Evolutionary conservation across 139 green algal species (phyloP).

Genomic region (Chlamydomonas schloesseri): DNA sequence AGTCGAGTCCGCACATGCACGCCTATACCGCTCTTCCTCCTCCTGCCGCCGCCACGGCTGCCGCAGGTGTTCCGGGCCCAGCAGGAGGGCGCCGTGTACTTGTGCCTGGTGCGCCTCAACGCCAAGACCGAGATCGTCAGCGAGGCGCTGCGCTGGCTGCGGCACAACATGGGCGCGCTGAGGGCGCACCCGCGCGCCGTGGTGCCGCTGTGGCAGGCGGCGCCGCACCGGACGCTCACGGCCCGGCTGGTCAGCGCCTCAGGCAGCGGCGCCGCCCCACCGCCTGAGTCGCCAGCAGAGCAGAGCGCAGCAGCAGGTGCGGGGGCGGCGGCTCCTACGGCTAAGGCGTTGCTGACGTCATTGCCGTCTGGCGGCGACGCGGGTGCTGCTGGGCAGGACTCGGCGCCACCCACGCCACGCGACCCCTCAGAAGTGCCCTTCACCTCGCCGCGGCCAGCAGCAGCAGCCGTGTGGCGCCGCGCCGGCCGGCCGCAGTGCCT

Average conservation of each 20-base stretch:
- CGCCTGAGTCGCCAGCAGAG: not conserved
- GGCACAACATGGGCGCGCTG: slow-evolving; percentile 20
- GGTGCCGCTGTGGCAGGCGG: not conserved
- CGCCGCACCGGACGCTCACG: not conserved
- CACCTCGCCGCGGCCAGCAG: not conserved
- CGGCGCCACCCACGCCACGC: no score
- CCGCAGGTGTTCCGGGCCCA: slow-evolving; percentile 14
- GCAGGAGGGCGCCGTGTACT: slow-evolving; percentile 32
- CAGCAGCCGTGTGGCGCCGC: not conserved
- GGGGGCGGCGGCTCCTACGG: no score
- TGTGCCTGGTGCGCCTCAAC: slow-evolving; percentile 4
- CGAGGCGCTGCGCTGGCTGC: slow-evolving; percentile 35
- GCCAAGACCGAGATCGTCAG: slow-evolving; percentile 28
- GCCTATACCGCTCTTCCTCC: no score
- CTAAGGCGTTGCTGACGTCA: no score
- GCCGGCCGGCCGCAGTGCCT: slow-evolving; percentile 13
- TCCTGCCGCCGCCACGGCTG: no score
- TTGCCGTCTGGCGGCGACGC: no score
- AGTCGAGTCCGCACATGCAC: no score
- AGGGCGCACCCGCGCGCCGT: slow-evolving; percentile 20
- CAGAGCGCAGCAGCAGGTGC: no score
- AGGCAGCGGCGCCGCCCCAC: not conserved
- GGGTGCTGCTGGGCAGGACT: no score
- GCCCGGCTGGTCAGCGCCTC: not conserved
- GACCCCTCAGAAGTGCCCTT: no score